A percentile compares a stretch with the other conserved stretches of the same genome.
Evolutionary conservation across 129 eudicot species (phyloP).

Genomic region (Lactuca saligna): DNA sequence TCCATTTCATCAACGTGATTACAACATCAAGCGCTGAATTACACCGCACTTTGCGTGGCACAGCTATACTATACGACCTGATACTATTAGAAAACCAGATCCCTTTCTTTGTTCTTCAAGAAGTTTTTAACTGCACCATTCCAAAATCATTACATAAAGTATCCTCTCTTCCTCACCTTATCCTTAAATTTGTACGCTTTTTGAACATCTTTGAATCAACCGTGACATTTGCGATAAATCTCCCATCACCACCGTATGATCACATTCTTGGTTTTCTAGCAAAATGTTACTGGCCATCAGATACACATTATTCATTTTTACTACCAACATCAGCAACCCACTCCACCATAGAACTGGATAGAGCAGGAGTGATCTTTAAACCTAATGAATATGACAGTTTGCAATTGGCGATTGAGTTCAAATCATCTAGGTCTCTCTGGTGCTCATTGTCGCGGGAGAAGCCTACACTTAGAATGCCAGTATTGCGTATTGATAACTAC

Average conservation of each 20-base stretch:
- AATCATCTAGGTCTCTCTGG: background rate
- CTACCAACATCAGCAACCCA: background rate
- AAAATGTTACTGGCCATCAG: background rate
- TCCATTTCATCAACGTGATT: background rate
- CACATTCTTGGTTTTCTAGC: conserved; percentile 11
- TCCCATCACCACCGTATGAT: background rate
- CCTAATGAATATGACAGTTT: background rate
- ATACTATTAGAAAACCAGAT: background rate
- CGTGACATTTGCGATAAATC: too few relatives aligned
- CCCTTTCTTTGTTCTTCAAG: background rate
- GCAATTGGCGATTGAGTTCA: background rate
- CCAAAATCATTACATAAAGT: too few relatives aligned
- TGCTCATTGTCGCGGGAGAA: background rate
- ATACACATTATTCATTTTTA: too few relatives aligned
- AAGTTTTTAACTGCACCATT: background rate
- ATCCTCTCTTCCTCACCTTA: background rate
- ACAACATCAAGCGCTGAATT: background rate
- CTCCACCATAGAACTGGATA: background rate
- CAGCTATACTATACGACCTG: background rate
- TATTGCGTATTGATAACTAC: background rate
- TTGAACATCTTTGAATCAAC: background rate
- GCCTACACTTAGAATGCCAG: conserved; percentile 9
- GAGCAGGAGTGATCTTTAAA: conserved; percentile 8
- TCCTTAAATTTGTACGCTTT: background rate
- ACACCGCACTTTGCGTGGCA: background rate